Evolutionary conservation across 768 basidiomycete genomes (phyloP).

Genomic region (Sarcodon sp.): DNA sequence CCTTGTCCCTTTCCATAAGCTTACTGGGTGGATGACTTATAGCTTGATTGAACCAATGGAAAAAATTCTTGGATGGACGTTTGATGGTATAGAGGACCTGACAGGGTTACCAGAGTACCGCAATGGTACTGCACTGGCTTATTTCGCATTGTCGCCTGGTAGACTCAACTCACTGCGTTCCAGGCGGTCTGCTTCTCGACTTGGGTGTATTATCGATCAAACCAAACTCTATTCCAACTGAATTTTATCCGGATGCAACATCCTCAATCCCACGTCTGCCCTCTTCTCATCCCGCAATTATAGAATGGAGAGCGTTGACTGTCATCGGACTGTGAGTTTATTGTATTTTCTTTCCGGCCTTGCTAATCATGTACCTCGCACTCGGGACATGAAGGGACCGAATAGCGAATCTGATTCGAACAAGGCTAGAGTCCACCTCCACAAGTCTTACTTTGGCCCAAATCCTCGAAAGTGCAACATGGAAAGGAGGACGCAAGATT

Average conservation of each 20-base stretch:
- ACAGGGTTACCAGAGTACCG: constrained; percentile 94
- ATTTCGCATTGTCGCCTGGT: not conserved
- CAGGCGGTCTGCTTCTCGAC: constrained; percentile 84
- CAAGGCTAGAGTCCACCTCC: constrained; percentile 31
- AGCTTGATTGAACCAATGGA: constrained; percentile 79
- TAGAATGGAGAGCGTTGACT: constrained; percentile 96
- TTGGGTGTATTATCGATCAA: constrained; percentile 67
- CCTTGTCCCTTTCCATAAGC: constrained; percentile 91
- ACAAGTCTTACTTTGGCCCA: constrained; percentile 64
- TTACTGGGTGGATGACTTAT: constrained; percentile 91
- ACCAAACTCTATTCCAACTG: constrained; percentile 30
- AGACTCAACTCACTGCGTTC: constrained; percentile 2
- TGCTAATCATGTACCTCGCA: not conserved
- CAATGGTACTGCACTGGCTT: constrained; percentile 41
- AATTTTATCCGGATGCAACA: constrained; percentile 28
- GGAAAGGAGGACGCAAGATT: constrained; percentile 94
- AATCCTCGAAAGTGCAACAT: constrained; percentile 88
- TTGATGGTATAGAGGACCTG: constrained; percentile 75
- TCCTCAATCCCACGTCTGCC: constrained; percentile 49
- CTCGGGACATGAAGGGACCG: constrained; percentile 45
- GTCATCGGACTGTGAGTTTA: constrained; percentile 74
- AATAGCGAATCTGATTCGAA: constrained; percentile 58
- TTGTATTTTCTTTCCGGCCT: not conserved
- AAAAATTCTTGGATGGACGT: constrained; percentile 61
- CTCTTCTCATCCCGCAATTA: constrained; percentile 79